Percentiles rank a stretch among this genome's conserved stretches.
phyloP scores from a whole-genome alignment of 2,329 filamentous ascomycete genomes.

The Cladosporium sp. region DNA sequence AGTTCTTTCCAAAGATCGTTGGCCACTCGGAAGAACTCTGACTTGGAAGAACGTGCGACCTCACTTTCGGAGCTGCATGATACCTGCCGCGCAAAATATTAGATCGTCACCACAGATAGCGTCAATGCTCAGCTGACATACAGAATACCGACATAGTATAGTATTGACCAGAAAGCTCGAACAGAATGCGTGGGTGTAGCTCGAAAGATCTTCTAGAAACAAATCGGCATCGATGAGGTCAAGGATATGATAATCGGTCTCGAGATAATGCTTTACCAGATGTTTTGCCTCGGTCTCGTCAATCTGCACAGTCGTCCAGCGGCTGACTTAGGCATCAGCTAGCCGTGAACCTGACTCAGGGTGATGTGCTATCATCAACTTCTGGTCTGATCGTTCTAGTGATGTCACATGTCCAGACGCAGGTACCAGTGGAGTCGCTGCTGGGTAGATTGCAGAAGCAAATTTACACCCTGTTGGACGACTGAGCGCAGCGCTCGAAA shows the following conservation, averaged over 20 bases:
- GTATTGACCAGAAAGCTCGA: not conserved
- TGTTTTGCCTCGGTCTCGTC: not conserved
- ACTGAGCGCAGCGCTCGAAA: not conserved
- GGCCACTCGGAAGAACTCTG: not conserved
- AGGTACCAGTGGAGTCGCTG: not conserved
- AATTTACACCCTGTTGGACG: not conserved
- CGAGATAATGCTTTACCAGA: not conserved
- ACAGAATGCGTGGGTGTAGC: not conserved
- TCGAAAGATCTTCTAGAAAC: not conserved
- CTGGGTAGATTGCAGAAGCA: not conserved
- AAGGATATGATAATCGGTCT: not conserved
- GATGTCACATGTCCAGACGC: not conserved
- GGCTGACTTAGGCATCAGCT: not conserved
- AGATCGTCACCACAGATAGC: too few species aligned
- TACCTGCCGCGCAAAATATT: not conserved
- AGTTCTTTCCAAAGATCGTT: not conserved
- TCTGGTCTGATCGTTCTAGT: not conserved
- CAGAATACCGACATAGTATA: not conserved
- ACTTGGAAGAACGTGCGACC: not conserved
- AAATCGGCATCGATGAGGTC: not conserved
- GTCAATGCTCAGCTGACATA: too few species aligned
- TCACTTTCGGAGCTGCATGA: not conserved
- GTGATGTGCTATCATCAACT: not conserved
- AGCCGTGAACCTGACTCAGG: not conserved
- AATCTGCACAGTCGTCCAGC: not conserved